Evolutionary conservation across 345 rosid species (phyloP).

Genomic region (Raphanus sativus): DNA sequence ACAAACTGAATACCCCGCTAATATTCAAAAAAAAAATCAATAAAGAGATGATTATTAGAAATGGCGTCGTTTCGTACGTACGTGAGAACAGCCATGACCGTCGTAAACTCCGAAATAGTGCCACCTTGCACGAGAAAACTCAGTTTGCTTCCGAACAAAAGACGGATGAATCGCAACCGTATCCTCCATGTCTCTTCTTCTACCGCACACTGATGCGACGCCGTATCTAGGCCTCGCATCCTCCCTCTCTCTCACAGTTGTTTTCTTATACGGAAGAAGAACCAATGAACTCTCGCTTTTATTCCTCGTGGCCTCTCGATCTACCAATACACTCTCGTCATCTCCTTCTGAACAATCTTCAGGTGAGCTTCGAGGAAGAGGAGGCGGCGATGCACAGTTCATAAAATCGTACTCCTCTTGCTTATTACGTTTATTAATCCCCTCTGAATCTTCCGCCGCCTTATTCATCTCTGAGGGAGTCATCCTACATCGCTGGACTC

Average conservation of each 20-base stretch:
- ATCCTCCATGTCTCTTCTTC: slow-evolving; percentile 91
- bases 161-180: slow-evolving; percentile 60
- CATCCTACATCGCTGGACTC: slow-evolving; percentile 54
- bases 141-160: slow-evolving; percentile 37
- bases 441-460: slow-evolving; percentile 13
- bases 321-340: background rate
- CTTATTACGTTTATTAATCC: slow-evolving; percentile 47
- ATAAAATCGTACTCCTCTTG: slow-evolving; percentile 28
- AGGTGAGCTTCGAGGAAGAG: slow-evolving; percentile 29
- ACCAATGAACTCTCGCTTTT: background rate
- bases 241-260: slow-evolving; percentile 13
- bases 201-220: slow-evolving; percentile 70
- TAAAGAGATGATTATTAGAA: background rate
- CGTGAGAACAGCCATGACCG: slow-evolving; percentile 82
- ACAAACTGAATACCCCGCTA: no score
- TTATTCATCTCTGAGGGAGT: slow-evolving; percentile 26
- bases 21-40: no score
- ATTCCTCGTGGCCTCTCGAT: slow-evolving; percentile 1
- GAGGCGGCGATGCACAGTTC: slow-evolving; percentile 19
- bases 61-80: slow-evolving; percentile 49
- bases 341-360: slow-evolving; percentile 12
- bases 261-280: background rate
- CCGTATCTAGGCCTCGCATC: slow-evolving; percentile 58
- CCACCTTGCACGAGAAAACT: slow-evolving; percentile 29
- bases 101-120: slow-evolving; percentile 80